Evolutionary conservation across 2,329 filamentous ascomycete genomes (phyloP), one percentile per base, ranked within the genome.

Genomic region (Diaporthe velutina): DNA sequence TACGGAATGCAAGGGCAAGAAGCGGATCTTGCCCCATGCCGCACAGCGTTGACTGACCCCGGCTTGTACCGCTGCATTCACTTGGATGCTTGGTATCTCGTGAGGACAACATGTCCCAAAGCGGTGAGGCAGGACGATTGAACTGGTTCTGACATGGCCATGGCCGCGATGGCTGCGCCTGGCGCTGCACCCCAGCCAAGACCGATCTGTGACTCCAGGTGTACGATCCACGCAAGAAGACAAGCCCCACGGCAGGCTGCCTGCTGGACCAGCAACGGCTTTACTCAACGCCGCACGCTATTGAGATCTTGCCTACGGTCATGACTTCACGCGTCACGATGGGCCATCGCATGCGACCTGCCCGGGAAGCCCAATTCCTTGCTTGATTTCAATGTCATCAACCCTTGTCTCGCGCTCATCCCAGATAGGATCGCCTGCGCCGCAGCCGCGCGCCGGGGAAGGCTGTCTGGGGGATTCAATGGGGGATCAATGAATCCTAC

Each of bases 391-490:
- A 17, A 52, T 28, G 13, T 38, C 45, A n/a, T 4, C 30, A 9
- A 38, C n/a, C 22, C n/a, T 54, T 28, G 30, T 25, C 22, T 12
- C 22, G 30, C 45, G 54, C 64, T n/a, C 30, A 35, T n/a, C 30
- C n/a, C n/a, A 22, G n/a, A 40, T 54, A 5, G 48, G 64, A 54
- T 54, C 33, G n/a, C 48, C 45, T 68, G 64, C 10, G 64, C 64
- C 64, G 64, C 64, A 68, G 64, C 64, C 64, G 33, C 35, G 22
- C 64, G 35, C n/a, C 45, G 30, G 33, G n/a, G 35, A 68, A 54
- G 33, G 64, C 13, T 50, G n/a, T 40, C 13, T 35, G 30, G 19
- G 8, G 61, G 48, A 54, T 48, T 48, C 60, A 48, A 48, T 48
- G 28, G 25, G 64, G 40, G 48, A 68, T 54, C 64, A 54, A 28